phyloP scores from a whole-genome alignment of 768 basidiomycete genomes.

The Serendipita indica region DNA sequence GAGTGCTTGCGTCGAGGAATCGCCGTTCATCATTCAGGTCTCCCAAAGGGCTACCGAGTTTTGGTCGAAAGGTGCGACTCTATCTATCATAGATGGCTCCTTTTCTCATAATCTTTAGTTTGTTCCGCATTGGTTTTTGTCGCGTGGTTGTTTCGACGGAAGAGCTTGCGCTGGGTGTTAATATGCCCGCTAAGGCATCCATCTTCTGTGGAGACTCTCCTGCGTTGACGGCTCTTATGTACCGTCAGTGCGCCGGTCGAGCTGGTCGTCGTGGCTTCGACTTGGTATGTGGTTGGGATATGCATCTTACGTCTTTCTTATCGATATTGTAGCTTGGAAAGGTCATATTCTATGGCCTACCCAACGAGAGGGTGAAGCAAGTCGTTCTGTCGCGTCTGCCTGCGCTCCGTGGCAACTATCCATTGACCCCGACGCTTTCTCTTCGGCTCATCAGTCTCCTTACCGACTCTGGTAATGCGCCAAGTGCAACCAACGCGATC shows the following conservation, averaged over 20 bases:
- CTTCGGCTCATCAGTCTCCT: conserved; percentile 52
- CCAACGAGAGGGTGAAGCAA: conserved; percentile 48
- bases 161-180: conserved; percentile 60
- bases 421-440: conserved; percentile 48
- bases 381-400: conserved; percentile 50
- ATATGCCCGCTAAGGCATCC: conserved; percentile 52
- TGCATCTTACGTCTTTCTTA: neutral
- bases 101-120: conserved; percentile 21
- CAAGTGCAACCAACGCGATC: conserved; percentile 35
- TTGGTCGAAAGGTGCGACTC: conserved; percentile 38
- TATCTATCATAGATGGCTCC: neutral
- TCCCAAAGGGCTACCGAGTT: conserved; percentile 46
- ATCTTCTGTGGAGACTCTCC: conserved; percentile 52
- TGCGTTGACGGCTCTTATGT: conserved; percentile 46
- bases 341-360: conserved; percentile 56
- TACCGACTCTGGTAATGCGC: conserved; percentile 40
- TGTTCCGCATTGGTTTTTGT: conserved; percentile 48
- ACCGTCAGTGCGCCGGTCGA: conserved; percentile 59
- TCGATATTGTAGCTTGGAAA: conserved; percentile 31
- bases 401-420: conserved; percentile 47
- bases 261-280: conserved; percentile 62
- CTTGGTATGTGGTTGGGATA: conserved; percentile 20
- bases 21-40: conserved; percentile 55
- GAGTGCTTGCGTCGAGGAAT: conserved; percentile 42
- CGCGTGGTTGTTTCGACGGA: conserved; percentile 55